Percentiles rank a stretch among this genome's conserved stretches.
Evolutionary conservation across 495 filamentous ascomycete species (phyloP).

Genomic region (Neurospora sublineolata): DNA sequence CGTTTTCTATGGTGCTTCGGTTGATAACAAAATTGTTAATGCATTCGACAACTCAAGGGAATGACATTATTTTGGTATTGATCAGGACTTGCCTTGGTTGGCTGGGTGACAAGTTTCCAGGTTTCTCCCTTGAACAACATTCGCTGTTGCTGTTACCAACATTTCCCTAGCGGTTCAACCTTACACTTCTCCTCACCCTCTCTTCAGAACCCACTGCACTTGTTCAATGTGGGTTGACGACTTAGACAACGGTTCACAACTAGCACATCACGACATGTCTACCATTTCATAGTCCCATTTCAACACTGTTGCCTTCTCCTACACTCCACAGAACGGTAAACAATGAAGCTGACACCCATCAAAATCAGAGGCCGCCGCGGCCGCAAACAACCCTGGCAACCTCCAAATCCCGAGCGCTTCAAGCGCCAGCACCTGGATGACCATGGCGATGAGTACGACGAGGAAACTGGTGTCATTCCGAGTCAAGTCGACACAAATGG

Average conservation of each 20-base stretch:
- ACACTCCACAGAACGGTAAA: neutral
- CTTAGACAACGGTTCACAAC: neutral
- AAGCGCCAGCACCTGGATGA: neutral
- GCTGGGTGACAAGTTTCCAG: neutral
- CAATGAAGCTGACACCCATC: slow-evolving; percentile 17
- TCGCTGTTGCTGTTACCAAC: neutral
- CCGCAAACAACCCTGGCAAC: slow-evolving; percentile 6
- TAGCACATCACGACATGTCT: neutral
- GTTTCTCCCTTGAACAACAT: neutral
- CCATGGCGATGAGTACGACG: neutral
- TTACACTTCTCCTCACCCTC: neutral
- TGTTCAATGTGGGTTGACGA: neutral
- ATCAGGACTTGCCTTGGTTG: neutral
- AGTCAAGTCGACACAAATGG: neutral
- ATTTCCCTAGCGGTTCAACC: neutral
- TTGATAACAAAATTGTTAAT: neutral
- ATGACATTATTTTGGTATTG: neutral
- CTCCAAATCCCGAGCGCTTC: slow-evolving; percentile 7
- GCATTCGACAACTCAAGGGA: neutral
- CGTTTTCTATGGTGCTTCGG: neutral
- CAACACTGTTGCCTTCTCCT: neutral
- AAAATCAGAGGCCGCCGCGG: slow-evolving; percentile 14
- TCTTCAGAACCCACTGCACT: neutral
- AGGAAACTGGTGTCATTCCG: neutral
- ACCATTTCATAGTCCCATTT: too few relatives aligned